These are phyloP conservation scores for Penicillium sp. DNA, from an alignment of 2,329 filamentous ascomycete species.

Conservation along the genomic window DNA sequence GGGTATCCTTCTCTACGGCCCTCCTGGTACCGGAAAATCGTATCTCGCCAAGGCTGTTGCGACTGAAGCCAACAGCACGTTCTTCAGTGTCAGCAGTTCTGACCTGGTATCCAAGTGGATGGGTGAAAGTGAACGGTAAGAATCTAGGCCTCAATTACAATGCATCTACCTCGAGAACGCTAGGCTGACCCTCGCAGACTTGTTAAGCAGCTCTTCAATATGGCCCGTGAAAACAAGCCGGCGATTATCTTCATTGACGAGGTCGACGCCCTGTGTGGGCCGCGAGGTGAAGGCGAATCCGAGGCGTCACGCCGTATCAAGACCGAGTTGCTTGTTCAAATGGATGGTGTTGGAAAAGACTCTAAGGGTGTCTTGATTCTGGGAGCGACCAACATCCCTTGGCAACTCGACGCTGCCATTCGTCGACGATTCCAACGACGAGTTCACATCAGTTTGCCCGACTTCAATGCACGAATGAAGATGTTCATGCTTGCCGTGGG, in stretches of 20 bases:
- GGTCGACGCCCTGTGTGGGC: slow-evolving; percentile 93
- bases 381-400: slow-evolving; percentile 96
- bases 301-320: slow-evolving; percentile 97
- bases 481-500: slow-evolving; percentile 98
- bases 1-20: slow-evolving; percentile 92
- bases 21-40: slow-evolving; percentile 95
- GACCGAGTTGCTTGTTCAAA: slow-evolving; percentile 96
- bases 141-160: background rate
- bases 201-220: slow-evolving; percentile 94
- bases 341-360: slow-evolving; percentile 98
- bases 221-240: slow-evolving; percentile 96
- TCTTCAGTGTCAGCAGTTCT: slow-evolving; percentile 97
- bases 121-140: slow-evolving; percentile 95
- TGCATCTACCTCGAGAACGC: background rate
- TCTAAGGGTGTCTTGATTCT: slow-evolving; percentile 90
- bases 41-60: slow-evolving; percentile 96
- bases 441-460: slow-evolving; percentile 92
- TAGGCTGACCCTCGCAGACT: slow-evolving; percentile 54
- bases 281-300: slow-evolving; percentile 89
- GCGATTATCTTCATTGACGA: slow-evolving; percentile 99
- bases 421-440: slow-evolving; percentile 91
- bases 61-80: slow-evolving; percentile 97
- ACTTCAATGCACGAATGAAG: slow-evolving; percentile 78
- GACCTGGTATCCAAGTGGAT: slow-evolving; percentile 99
- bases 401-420: slow-evolving; percentile 96